phyloP scores from a whole-genome alignment of 805 yeast species.

The Wickerhamomyces rabaulensis region DNA sequence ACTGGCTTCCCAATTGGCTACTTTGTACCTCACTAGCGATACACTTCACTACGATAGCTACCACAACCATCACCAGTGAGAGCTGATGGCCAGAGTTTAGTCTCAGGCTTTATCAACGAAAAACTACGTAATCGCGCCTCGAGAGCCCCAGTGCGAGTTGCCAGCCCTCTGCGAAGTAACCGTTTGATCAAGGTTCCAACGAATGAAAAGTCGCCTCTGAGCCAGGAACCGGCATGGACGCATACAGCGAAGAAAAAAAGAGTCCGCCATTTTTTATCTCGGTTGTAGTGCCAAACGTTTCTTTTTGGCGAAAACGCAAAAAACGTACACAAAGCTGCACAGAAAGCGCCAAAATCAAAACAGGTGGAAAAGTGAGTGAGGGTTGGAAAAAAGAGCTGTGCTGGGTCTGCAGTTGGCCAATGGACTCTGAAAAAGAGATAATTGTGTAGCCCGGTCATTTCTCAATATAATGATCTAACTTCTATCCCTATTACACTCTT shows the following conservation, averaged over 20 bases:
- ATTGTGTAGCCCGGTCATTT: neutral
- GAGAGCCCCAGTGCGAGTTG: neutral
- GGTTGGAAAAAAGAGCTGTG: neutral
- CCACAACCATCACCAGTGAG: too few species aligned
- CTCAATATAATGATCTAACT: neutral
- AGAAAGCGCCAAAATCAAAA: neutral
- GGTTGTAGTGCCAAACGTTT: neutral
- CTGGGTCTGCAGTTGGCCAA: neutral
- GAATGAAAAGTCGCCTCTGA: neutral
- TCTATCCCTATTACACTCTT: neutral
- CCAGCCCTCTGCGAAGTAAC: neutral
- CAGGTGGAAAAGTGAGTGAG: neutral
- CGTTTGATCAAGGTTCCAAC: neutral
- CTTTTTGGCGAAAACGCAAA: neutral
- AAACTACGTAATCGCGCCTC: neutral
- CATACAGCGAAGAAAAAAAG: too few species aligned
- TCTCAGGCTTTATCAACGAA: too few species aligned
- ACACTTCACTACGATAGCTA: too few species aligned
- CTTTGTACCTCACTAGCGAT: too few species aligned
- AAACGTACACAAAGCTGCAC: neutral
- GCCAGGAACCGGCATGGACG: neutral
- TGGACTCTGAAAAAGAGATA: too few species aligned
- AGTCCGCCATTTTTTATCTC: neutral
- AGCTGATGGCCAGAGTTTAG: too few species aligned
- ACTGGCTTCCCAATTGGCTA: too few species aligned